Conservation (phyloP, 1,284 basidiomycete species). For the Puccinia horiana region DNA sequence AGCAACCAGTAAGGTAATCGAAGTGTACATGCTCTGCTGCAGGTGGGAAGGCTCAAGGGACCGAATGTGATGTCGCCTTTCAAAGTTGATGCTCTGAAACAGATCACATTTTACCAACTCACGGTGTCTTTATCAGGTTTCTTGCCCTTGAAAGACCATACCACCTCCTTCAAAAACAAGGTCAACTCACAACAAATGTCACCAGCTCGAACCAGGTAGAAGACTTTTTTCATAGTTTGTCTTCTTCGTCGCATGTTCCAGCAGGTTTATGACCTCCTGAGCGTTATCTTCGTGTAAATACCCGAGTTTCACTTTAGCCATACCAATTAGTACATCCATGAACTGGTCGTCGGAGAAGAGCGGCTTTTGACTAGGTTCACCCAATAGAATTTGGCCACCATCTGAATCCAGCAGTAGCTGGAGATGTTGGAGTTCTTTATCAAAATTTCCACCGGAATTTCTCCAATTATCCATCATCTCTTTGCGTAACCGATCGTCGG, state of each 20-base stretch:
- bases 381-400: too few species aligned
- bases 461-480: slow-evolving; percentile 35
- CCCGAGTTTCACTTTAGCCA: too few species aligned
- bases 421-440: slow-evolving; percentile 58
- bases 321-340: too few species aligned
- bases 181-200: background rate
- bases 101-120: too few species aligned
- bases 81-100: too few species aligned
- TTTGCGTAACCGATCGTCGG: slow-evolving; percentile 40
- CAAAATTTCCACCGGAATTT: slow-evolving; percentile 35
- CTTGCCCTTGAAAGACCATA: too few species aligned
- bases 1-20: slow-evolving; percentile 16
- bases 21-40: slow-evolving; percentile 45
- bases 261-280: too few species aligned
- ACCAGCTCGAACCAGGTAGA: slow-evolving; percentile 24
- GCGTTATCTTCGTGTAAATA: too few species aligned
- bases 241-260: background rate
- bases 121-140: too few species aligned
- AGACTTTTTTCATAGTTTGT: background rate
- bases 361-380: too few species aligned
- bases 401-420: too few species aligned
- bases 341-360: too few species aligned
- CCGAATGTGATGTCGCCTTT: slow-evolving; percentile 42
- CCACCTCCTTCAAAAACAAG: slow-evolving; percentile 13
- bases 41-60: slow-evolving; percentile 39